Evolutionary conservation across 2,329 filamentous ascomycete species (phyloP).

Genomic region (Plenodomus tracheiphilus): DNA sequence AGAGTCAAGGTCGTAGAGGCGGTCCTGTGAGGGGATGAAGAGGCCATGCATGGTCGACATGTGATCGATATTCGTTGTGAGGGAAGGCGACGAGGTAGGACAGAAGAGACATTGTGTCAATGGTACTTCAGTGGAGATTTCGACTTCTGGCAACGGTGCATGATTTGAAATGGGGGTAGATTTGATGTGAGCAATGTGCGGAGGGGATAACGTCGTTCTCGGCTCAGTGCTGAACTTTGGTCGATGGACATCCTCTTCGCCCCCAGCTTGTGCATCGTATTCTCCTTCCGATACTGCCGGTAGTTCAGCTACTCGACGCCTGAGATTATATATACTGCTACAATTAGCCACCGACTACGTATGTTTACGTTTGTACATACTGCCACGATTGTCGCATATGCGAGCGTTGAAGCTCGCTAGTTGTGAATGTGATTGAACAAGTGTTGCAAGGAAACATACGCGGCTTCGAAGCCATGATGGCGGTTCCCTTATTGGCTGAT

Average conservation of each 20-base stretch:
- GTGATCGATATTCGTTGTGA: conserved; percentile 28
- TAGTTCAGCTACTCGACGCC: conserved; percentile 16
- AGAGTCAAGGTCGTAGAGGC: conserved; percentile 28
- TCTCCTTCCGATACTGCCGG: conserved; percentile 15
- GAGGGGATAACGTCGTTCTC: not conserved
- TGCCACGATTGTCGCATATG: conserved; percentile 25
- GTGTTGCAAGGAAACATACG: conserved; percentile 18
- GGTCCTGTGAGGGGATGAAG: conserved; percentile 29
- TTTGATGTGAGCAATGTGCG: not conserved
- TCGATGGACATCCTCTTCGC: not conserved
- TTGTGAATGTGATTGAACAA: conserved; percentile 17
- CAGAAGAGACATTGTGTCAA: conserved; percentile 38
- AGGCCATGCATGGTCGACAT: conserved; percentile 33
- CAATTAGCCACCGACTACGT: not conserved
- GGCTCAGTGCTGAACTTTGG: not conserved
- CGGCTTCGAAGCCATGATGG: conserved; percentile 5
- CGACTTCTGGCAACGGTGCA: not conserved
- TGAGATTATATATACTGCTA: conserved; percentile 22
- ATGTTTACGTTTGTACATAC: conserved; percentile 7
- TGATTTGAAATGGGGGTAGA: not conserved
- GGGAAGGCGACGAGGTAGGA: conserved; percentile 5
- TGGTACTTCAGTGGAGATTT: not conserved
- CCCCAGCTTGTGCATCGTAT: conserved; percentile 9
- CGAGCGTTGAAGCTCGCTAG: conserved; percentile 16
- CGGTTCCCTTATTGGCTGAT: not conserved